Evolutionary conservation across 2,329 filamentous ascomycete species (phyloP).

Genomic region (Emergomyces africanus): DNA sequence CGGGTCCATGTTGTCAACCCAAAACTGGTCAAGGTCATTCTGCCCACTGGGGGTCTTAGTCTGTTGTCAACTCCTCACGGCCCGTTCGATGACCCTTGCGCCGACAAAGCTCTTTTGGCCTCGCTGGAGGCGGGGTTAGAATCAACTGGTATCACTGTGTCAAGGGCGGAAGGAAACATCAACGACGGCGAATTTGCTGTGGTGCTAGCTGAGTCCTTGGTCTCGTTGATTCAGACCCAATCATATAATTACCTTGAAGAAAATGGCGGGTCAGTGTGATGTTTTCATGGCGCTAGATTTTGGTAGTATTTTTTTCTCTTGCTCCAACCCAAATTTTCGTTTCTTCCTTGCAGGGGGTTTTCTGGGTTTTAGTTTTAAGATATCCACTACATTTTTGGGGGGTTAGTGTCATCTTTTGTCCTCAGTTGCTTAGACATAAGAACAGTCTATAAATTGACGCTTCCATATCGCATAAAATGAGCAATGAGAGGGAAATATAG

Average conservation of each 20-base stretch:
- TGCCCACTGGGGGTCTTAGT: constrained; percentile 50
- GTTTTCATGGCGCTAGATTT: background rate
- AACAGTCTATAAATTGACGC: background rate
- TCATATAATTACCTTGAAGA: background rate
- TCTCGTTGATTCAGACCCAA: constrained; percentile 10
- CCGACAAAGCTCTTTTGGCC: constrained; percentile 31
- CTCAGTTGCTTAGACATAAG: background rate
- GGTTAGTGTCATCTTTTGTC: background rate
- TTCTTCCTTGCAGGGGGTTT: background rate
- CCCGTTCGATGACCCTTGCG: constrained; percentile 40
- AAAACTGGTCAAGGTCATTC: constrained; percentile 40
- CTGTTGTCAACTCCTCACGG: constrained; percentile 43
- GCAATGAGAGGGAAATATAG: background rate
- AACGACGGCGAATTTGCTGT: constrained; percentile 21
- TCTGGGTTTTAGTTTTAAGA: background rate
- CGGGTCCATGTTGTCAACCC: constrained; percentile 26
- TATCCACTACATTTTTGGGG: background rate
- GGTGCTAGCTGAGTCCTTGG: constrained; percentile 14
- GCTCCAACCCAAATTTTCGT: background rate
- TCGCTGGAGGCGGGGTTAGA: background rate
- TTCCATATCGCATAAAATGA: background rate
- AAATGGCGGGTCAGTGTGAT: background rate
- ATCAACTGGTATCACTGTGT: background rate
- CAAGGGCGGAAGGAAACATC: constrained; percentile 8
- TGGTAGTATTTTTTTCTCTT: background rate